Evolutionary conservation across 2,329 filamentous ascomycete species (phyloP).

Genomic region (Ophiocordyceps polyrhachis-furcata): DNA sequence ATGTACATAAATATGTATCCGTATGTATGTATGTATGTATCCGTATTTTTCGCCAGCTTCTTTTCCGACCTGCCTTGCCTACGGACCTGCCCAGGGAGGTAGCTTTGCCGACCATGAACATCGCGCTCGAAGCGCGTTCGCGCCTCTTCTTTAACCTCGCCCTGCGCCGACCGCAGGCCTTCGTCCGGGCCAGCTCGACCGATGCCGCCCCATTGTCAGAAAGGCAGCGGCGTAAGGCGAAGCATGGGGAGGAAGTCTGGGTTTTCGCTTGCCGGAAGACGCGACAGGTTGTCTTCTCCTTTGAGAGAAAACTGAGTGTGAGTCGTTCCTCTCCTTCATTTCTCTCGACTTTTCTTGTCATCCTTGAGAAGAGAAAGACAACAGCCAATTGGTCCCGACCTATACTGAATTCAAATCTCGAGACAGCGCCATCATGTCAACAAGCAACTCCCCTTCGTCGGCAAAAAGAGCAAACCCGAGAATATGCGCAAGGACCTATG

Average conservation of each 20-base stretch:
- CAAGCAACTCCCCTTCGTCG: constrained; percentile 43
- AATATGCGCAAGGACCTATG: constrained; percentile 51
- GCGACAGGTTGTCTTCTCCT: constrained; percentile 34
- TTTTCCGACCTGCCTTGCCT: no score
- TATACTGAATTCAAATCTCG: not conserved
- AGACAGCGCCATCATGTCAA: constrained; percentile 23
- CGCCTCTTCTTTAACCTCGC: no score
- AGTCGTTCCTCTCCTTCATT: constrained; percentile 5
- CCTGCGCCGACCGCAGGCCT: no score
- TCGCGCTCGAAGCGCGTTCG: no score
- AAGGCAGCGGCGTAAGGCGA: constrained; percentile 8
- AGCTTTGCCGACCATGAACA: no score
- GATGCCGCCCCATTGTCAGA: no score
- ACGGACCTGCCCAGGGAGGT: no score
- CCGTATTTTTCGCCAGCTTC: no score
- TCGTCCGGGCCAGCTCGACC: not conserved
- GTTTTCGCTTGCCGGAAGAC: constrained; percentile 30
- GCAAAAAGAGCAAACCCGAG: constrained; percentile 45
- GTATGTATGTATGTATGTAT: no score
- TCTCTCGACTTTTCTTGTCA: not conserved
- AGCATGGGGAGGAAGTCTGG: constrained; percentile 39
- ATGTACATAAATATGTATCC: no score
- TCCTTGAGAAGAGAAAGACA: no score
- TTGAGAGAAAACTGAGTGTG: constrained; percentile 26
- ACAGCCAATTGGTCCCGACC: not conserved